Evolutionary conservation across 768 basidiomycete genomes (phyloP), one percentile per base, ranked within the genome.

Genomic region (Trametes gibbosa): DNA sequence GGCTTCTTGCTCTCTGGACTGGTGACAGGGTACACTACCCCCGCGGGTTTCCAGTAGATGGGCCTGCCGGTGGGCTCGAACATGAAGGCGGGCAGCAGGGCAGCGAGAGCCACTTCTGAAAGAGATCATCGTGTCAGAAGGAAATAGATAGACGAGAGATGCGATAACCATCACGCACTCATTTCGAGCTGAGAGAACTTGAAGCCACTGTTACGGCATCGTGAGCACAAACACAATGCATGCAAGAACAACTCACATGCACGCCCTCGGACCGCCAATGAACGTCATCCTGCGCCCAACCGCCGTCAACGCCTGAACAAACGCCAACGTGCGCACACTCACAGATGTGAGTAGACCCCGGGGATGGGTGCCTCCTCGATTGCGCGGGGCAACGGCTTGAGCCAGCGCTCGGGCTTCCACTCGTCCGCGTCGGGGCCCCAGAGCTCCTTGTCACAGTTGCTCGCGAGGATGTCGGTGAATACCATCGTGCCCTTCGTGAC

Each of bases 401-500:
- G 63, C 76, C 77, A 80, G 35, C 78, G 70, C 54, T 79, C 78
- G 12, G 79, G 78, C 53, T 70, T 76, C 74, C 76, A 81, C 52
- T 75, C 74, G 10, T 70, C 40, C 3, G 76, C 71, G 59, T 80
- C 78, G 7, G 64, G 61, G 1, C 78, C 79, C 67, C 67, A 79
- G 76, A 10, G 83, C 76, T 53, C 83, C 48, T 74, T 76, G 10
- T 80, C 77, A 17, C 73, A 68, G 66, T 87, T 85, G 49, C 85
- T 73, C 19, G 70, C 69, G 2, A 65, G 50, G 23, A 83, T 73
- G 1, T 81, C 76, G 1, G 76, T 68, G 9, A 69, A 61, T 16
- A 87, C 51, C 0, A 61, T 47, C 2, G 76, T 77, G 3, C 81
- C 84, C 60, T 80, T 80, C 19, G 73, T 69, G 42, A 86, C 69